Percentiles rank a stretch among this genome's conserved stretches.
phyloP scores from a whole-genome alignment of 2,329 filamentous ascomycete genomes.

The Ophiostoma montium region DNA sequence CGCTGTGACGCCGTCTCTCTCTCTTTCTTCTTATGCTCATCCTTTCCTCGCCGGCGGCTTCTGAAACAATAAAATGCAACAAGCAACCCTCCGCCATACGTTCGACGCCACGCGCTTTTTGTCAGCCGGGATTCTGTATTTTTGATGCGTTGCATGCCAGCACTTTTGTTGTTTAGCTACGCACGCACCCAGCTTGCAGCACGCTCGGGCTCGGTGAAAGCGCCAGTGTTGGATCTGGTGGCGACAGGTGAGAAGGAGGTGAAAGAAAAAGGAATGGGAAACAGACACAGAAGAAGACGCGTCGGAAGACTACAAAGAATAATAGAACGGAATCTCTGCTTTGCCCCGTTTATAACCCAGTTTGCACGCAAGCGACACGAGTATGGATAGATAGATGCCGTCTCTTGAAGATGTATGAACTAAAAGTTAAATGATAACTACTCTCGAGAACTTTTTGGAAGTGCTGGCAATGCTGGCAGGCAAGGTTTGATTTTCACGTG shows the following conservation, averaged over 20 bases:
- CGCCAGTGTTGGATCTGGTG: neutral
- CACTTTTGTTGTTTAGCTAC: neutral
- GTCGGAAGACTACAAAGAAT: neutral
- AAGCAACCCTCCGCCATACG: neutral
- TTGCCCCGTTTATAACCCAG: neutral
- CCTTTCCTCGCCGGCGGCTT: neutral
- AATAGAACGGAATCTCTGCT: neutral
- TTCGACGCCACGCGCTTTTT: neutral
- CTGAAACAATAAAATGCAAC: neutral
- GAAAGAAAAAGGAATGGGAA: neutral
- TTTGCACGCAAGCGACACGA: neutral
- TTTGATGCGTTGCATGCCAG: neutral
- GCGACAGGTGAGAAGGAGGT: neutral
- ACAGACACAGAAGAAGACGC: neutral
- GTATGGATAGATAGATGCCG: conserved; percentile 1
- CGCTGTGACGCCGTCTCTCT: neutral
- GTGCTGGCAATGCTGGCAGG: too few species aligned
- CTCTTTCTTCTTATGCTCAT: neutral
- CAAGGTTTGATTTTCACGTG: too few species aligned
- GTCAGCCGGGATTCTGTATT: neutral
- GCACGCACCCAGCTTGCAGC: neutral
- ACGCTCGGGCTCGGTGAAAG: neutral
- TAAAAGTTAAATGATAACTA: neutral
- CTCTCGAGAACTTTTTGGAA: too few species aligned
- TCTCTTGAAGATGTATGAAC: neutral